Evolutionary conservation across 352 stramenopile species (phyloP), one percentile per base, ranked within the genome.

Genomic region (Pythium phragmiticola): DNA sequence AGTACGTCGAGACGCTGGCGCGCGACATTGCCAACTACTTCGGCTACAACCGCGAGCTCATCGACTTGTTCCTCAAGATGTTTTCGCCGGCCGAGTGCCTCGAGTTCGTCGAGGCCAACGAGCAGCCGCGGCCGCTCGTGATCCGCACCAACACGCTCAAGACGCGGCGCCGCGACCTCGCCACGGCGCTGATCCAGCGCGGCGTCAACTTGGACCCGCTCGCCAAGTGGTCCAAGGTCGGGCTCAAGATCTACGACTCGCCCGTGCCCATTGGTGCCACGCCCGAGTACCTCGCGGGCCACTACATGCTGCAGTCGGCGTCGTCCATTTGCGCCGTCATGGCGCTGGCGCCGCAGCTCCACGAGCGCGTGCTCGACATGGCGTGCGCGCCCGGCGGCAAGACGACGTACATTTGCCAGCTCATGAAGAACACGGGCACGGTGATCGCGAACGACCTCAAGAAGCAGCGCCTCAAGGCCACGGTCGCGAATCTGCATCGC

Each of bases 121-220:
- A 99, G 66, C 96, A 97, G 70, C 89, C 95, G 36, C 88, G 98
- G 49, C 98, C 98, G 33, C 78, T 99, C 26, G 97, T 99, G 17
- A 98, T 99, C 57, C 92, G 98, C 58, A 98, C 96, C n/a, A 99
- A 99, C 85, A 99, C 98, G 52, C 82, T 99, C 49, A 99, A 99
- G 83, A 94, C 97, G 30, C 87, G 97, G 66, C 92, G 98, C 68
- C 98, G 98, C 71, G 98, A 99, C 70, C 81, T 99, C 23, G 97
- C 97, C 23, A 89, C 99, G 63, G 94, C 96, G 26, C 82, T 99
- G 23, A 99, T 99, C 76, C 98, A 99, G 75, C 91, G 98, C 58
- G 98, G 98, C 58, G 97, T 99, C 16, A 97, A 97, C 63, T 79
- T 99, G 14, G 98, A 99, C 76, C 97, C 98, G 46, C 77, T 99